phyloP scores from a whole-genome alignment of 2,329 filamentous ascomycete species.

The Neonectria faginata region DNA sequence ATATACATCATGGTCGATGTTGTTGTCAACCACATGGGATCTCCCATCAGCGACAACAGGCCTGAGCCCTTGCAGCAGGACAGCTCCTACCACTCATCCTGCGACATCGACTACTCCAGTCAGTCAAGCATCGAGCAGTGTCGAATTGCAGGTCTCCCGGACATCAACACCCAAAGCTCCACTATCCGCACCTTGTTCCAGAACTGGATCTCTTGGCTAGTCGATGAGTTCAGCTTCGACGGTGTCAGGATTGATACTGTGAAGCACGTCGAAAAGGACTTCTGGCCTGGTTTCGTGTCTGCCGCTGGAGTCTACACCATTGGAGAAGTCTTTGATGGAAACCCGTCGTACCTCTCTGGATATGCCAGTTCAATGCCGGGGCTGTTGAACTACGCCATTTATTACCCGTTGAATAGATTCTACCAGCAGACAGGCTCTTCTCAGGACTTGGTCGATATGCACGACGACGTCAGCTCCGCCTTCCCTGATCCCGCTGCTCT shows the following conservation, averaged over 20 bases:
- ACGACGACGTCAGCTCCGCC: conserved; percentile 48
- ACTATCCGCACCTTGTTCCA: neutral
- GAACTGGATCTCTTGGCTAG: neutral
- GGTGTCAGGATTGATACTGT: neutral
- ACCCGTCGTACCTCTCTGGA: neutral
- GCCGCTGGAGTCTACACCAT: neutral
- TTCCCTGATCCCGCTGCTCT: conserved; percentile 43
- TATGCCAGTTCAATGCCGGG: neutral
- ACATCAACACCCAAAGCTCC: neutral
- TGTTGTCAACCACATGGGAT: conserved; percentile 69
- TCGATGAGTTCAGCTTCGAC: neutral
- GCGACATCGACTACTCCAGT: neutral
- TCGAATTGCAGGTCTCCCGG: neutral
- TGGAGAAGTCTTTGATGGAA: neutral
- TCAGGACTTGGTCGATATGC: conserved; percentile 54
- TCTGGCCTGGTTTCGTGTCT: neutral
- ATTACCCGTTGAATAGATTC: conserved; percentile 51
- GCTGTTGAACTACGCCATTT: neutral
- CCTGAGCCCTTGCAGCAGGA: conserved; percentile 62
- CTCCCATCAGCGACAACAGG: conserved; percentile 60
- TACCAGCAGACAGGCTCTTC: conserved; percentile 55
- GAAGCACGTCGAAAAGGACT: neutral
- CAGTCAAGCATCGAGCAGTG: neutral
- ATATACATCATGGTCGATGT: conserved; percentile 72
- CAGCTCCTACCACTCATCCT: conserved; percentile 6